phyloP scores from a whole-genome alignment of 371 early-diverging fungal genomes.

The Mucor irregularis region DNA sequence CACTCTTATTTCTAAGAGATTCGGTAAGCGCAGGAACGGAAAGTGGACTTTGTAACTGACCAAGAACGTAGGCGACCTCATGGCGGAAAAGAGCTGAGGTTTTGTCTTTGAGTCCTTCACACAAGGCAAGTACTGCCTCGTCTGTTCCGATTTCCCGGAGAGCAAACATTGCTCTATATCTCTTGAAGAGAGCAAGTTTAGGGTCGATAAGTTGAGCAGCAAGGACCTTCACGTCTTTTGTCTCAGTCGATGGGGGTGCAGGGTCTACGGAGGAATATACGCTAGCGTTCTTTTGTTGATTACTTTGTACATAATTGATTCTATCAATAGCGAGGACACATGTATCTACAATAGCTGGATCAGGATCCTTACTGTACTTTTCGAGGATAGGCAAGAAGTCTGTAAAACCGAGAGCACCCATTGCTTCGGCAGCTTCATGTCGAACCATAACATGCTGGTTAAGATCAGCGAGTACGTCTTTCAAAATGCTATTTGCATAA shows the following conservation, averaged over 20 bases:
- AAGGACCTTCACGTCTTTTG: constrained; percentile 64
- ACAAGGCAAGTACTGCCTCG: constrained; percentile 86
- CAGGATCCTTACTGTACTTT: constrained; percentile 66
- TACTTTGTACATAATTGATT: constrained; percentile 72
- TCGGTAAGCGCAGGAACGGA: constrained; percentile 84
- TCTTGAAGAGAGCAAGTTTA: constrained; percentile 77
- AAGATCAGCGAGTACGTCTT: constrained; percentile 62
- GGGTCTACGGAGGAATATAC: constrained; percentile 87
- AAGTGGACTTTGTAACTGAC: constrained; percentile 94
- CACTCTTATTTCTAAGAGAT: constrained; percentile 68
- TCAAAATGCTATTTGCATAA: constrained; percentile 74
- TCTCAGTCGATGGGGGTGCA: constrained; percentile 76
- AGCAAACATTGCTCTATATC: constrained; percentile 99
- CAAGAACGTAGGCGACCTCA: constrained; percentile 97
- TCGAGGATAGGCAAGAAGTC: constrained; percentile 69
- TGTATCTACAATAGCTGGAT: constrained; percentile 85
- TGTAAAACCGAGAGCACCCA: constrained; percentile 88
- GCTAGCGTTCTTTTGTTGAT: constrained; percentile 44
- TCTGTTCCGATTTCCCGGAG: constrained; percentile 88
- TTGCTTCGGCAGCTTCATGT: constrained; percentile 98
- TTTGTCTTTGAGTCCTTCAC: constrained; percentile 81
- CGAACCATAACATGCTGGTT: constrained; percentile 95
- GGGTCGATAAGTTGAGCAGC: constrained; percentile 70
- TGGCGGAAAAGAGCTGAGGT: constrained; percentile 72
- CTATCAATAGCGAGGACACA: constrained; percentile 91